Evolutionary conservation across 768 basidiomycete genomes (phyloP).

Genomic region (Boletellus ananas): DNA sequence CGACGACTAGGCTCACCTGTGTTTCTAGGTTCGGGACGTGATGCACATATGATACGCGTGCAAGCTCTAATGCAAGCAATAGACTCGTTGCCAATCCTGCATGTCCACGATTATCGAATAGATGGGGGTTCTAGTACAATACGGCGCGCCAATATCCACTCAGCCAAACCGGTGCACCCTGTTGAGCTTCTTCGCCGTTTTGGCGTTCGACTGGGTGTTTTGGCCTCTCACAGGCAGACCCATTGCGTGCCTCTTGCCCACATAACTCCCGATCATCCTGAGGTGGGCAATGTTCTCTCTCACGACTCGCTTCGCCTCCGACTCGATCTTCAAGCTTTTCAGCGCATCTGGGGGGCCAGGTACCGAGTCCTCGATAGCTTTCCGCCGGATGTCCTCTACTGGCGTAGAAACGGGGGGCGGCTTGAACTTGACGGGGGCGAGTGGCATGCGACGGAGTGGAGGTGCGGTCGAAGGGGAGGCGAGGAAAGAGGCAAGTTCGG

Average conservation of each 20-base stretch:
- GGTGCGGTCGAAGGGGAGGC: slow-evolving; percentile 81
- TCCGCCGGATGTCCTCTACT: slow-evolving; percentile 26
- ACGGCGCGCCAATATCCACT: slow-evolving; percentile 9
- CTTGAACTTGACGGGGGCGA: slow-evolving; percentile 53
- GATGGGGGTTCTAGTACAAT: slow-evolving; percentile 10
- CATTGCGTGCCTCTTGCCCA: slow-evolving; percentile 92
- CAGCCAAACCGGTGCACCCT: slow-evolving; percentile 61
- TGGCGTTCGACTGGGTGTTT: slow-evolving; percentile 85
- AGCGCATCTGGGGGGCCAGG: slow-evolving; percentile 55
- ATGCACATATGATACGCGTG: neutral
- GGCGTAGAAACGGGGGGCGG: slow-evolving; percentile 43
- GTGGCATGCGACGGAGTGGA: slow-evolving; percentile 60
- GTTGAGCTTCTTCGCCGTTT: slow-evolving; percentile 89
- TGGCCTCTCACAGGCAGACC: slow-evolving; percentile 92
- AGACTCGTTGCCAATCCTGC: neutral
- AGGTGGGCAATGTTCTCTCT: slow-evolving; percentile 92
- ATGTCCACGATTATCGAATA: neutral
- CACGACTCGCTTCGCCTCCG: slow-evolving; percentile 76
- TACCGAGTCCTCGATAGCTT: slow-evolving; percentile 32
- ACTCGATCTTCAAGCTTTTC: slow-evolving; percentile 77
- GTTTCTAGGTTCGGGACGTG: slow-evolving; percentile 6
- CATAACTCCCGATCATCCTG: slow-evolving; percentile 90
- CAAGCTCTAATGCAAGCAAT: slow-evolving; percentile 6
- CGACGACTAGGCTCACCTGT: slow-evolving; percentile 62
- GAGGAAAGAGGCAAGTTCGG: slow-evolving; percentile 89